Conservation (phyloP, 352 stramenopile genomes). For the Globisporangium takayamanum region DNA sequence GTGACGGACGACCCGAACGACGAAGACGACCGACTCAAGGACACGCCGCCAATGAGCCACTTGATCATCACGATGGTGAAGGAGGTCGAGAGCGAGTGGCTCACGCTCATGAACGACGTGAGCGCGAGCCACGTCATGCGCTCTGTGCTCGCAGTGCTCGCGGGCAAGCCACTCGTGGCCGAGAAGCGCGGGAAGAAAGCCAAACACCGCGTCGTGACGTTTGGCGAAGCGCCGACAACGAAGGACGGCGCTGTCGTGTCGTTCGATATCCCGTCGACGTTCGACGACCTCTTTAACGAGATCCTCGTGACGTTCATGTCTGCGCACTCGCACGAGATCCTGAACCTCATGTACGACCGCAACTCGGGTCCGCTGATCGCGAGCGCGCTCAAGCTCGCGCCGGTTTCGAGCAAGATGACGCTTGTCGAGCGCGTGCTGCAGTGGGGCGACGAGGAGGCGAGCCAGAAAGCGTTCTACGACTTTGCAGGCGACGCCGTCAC, state of each 20-base stretch:
- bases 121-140: conserved; percentile 81
- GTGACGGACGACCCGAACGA: conserved; percentile 27
- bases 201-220: conserved; percentile 67
- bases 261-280: conserved; percentile 47
- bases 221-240: conserved; percentile 29
- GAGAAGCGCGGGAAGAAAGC: conserved; percentile 81
- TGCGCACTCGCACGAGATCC: conserved; percentile 33
- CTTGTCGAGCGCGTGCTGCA: conserved; percentile 60
- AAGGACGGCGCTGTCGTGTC: conserved; percentile 31
- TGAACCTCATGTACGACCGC: conserved; percentile 62
- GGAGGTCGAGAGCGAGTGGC: conserved; percentile 74
- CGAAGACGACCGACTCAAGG: conserved; percentile 53
- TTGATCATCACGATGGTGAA: conserved; percentile 69
- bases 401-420: conserved; percentile 34
- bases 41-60: conserved; percentile 55
- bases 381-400: conserved; percentile 52
- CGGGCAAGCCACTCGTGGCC: conserved; percentile 50
- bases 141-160: conserved; percentile 59
- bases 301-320: conserved; percentile 45
- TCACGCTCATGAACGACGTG: conserved; percentile 83
- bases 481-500: conserved; percentile 66
- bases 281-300: conserved; percentile 54
- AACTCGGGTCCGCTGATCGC: conserved; percentile 72
- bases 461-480: conserved; percentile 52
- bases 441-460: conserved; percentile 56